Percentiles rank a stretch among this genome's conserved stretches.
phyloP scores from a whole-genome alignment of 805 yeast species.

The Metschnikowia shivogae region DNA sequence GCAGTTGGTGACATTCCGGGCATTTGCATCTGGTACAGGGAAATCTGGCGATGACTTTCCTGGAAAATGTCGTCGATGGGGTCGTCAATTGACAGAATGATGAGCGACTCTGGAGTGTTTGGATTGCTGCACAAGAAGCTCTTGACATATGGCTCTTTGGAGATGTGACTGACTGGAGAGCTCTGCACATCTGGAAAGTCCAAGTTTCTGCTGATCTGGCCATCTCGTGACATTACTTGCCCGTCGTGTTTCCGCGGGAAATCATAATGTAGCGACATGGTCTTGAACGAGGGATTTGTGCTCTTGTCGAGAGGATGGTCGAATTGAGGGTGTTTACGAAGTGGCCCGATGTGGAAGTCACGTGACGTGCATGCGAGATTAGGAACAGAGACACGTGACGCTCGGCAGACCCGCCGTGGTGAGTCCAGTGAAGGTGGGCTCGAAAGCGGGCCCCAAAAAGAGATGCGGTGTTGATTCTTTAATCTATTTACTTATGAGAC shows the following conservation, averaged over 20 bases:
- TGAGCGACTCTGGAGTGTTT: constrained; percentile 7
- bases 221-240: constrained; percentile 5
- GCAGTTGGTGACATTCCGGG: constrained; percentile 9
- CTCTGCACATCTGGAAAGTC: constrained; percentile 2
- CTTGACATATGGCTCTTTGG: constrained; percentile 15
- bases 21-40: constrained; percentile 14
- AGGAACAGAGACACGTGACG: constrained; percentile 1
- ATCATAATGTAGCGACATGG: constrained; percentile 5
- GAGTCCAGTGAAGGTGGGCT: not conserved
- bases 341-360: constrained; percentile 5
- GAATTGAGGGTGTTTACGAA: constrained; percentile 4
- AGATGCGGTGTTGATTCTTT: no score
- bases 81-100: constrained; percentile 10
- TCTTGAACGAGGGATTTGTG: not conserved
- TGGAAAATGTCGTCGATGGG: constrained; percentile 23
- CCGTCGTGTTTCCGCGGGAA: constrained; percentile 1
- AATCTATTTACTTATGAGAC: no score
- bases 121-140: constrained; percentile 5
- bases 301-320: no score
- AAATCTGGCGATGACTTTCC: constrained; percentile 16
- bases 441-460: no score
- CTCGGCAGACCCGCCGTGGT: not conserved
- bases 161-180: constrained; percentile 3
- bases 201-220: constrained; percentile 5
- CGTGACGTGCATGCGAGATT: not conserved